phyloP scores from a whole-genome alignment of 768 basidiomycete genomes.

The Tulasnella sp. region DNA sequence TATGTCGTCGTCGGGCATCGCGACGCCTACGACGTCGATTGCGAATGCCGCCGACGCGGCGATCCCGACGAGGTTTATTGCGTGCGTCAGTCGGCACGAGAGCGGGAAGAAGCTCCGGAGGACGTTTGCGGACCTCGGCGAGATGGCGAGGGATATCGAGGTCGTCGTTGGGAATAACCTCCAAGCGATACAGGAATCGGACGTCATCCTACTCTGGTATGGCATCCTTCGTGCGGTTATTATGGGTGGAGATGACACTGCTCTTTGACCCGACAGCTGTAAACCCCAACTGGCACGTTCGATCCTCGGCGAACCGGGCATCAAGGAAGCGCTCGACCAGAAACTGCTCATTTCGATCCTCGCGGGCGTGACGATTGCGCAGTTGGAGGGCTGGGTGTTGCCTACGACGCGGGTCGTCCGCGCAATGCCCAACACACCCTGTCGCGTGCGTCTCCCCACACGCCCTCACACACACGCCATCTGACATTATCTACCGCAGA shows the following conservation, averaged over 20 bases:
- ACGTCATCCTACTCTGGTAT: slow-evolving; percentile 84
- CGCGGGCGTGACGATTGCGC: slow-evolving; percentile 85
- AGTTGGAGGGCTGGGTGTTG: slow-evolving; percentile 62
- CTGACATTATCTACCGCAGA: slow-evolving; percentile 37
- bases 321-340: slow-evolving; percentile 69
- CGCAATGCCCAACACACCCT: slow-evolving; percentile 98
- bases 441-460: slow-evolving; percentile 46
- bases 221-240: no score
- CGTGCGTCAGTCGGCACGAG: slow-evolving; percentile 73
- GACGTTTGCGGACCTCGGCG: slow-evolving; percentile 44
- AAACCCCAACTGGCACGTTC: slow-evolving; percentile 78
- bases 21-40: slow-evolving; percentile 42
- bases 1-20: slow-evolving; percentile 38
- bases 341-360: slow-evolving; percentile 95
- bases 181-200: slow-evolving; percentile 52
- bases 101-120: slow-evolving; percentile 52
- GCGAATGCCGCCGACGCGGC: slow-evolving; percentile 42
- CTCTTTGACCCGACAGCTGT: slow-evolving; percentile 49
- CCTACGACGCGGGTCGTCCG: slow-evolving; percentile 76
- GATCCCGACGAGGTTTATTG: slow-evolving; percentile 66
- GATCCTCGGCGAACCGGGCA: slow-evolving; percentile 62
- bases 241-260: background rate
- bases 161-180: slow-evolving; percentile 61
- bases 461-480: no score
- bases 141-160: slow-evolving; percentile 48